Evolutionary conservation across 441 rosid species (phyloP).

Genomic region (Corymbia citriodora): DNA sequence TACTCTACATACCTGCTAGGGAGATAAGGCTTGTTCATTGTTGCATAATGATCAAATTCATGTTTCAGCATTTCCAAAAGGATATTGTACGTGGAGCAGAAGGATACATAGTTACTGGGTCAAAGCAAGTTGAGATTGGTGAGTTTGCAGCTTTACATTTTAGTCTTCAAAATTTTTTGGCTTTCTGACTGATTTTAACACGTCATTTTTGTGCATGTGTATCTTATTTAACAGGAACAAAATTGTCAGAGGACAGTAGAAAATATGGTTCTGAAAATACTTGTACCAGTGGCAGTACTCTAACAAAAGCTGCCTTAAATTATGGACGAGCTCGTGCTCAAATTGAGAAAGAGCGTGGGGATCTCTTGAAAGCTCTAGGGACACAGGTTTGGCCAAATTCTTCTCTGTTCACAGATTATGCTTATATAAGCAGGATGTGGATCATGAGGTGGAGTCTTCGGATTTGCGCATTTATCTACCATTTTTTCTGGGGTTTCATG

Average conservation of each 20-base stretch:
- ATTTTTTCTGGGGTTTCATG: neutral
- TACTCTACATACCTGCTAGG: neutral
- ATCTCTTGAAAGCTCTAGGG: conserved; percentile 73
- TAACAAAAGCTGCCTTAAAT: conserved; percentile 64
- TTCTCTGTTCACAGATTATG: neutral
- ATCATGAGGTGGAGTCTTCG: neutral
- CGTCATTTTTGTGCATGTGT: neutral
- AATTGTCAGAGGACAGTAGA: conserved; percentile 80
- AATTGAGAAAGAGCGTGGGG: conserved; percentile 87
- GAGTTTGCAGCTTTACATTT: conserved; percentile 8
- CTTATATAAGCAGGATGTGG: neutral
- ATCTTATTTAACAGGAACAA: conserved; percentile 51
- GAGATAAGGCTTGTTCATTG: neutral
- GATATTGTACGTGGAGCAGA: conserved; percentile 89
- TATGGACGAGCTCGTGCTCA: conserved; percentile 69
- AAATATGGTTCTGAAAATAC: conserved; percentile 85
- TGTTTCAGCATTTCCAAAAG: conserved; percentile 80
- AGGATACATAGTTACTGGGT: conserved; percentile 77
- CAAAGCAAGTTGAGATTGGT: conserved; percentile 95
- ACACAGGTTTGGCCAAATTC: conserved; percentile 54
- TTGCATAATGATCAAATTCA: neutral
- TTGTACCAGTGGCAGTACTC: conserved; percentile 77
- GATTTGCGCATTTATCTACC: neutral
- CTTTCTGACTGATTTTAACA: neutral
- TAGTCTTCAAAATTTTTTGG: neutral